Evolutionary conservation across 192 early-diverging fungal genomes (phyloP), one percentile per base, ranked within the genome.

Genomic region (Coemansia sp.): DNA sequence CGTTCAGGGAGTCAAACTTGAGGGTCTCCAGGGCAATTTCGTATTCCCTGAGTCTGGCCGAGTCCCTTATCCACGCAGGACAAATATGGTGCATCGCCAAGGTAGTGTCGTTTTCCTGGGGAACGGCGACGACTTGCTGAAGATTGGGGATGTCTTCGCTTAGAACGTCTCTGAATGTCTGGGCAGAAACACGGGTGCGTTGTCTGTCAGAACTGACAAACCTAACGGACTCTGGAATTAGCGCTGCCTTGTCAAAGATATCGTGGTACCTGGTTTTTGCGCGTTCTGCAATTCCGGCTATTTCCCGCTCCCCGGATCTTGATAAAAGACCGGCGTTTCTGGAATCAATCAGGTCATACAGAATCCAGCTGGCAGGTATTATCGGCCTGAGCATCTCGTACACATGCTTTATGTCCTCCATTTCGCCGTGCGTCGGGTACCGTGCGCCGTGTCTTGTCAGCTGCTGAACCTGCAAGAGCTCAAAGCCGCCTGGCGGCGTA

Each of bases 151-250:
- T 72, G 15, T 19, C 22, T 37, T 66, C 40, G 32, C 72, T 71
- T 3, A 75, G 43, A 12, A 68, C 61, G 12, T 42, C 6, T 36
- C 65, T 22, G 41, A 82, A 82, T 12, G 55, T 59, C 18, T 60
- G 63, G 36, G 71, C 79, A 8, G 79, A 73, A 21, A 57, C 65
- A 0, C 54, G 18, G 10, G 79, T 73, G 39, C 79, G 66, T 48
- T 69, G 71, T 21, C 61, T 65, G 32, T 76, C 71, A 4, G 79
- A 82, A 62, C 74, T 82, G 46, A 76, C 45, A 48, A 82, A 68
- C 12, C 58, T 54, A 8, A 59, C 36, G 39, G 57, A 41, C 57
- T 41, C 57, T 16, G 57, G 39, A 2, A 10, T 41, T 19, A 37
- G 1, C 8, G 73, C 4, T 0, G 47, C 15, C 16, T 56, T 41